Evolutionary conservation across 768 basidiomycete genomes (phyloP).

Genomic region (Leccinum barrowsii): DNA sequence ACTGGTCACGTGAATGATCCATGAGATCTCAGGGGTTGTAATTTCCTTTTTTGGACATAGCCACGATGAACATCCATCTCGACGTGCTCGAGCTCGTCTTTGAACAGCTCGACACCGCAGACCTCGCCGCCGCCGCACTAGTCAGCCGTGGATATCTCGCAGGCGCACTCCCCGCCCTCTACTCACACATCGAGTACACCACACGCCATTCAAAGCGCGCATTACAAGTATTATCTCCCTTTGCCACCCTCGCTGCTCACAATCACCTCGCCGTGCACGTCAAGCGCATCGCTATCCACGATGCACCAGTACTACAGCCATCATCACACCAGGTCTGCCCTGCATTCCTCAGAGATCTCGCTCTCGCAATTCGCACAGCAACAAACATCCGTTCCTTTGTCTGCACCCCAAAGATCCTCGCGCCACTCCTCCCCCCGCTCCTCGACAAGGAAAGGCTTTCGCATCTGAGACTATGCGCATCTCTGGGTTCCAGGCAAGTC

Average conservation of each 20-base stretch:
- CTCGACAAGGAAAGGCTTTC: slow-evolving; percentile 42
- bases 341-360: slow-evolving; percentile 51
- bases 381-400: slow-evolving; percentile 54
- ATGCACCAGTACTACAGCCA: slow-evolving; percentile 40
- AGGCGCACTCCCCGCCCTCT: slow-evolving; percentile 61
- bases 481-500: slow-evolving; percentile 51
- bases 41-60: not conserved
- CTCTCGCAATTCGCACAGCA: slow-evolving; percentile 45
- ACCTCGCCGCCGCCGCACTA: slow-evolving; percentile 58
- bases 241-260: slow-evolving; percentile 52
- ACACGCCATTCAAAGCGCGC: slow-evolving; percentile 54
- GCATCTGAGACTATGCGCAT: slow-evolving; percentile 47
- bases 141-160: slow-evolving; percentile 66
- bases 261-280: slow-evolving; percentile 55
- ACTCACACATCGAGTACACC: slow-evolving; percentile 54
- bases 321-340: slow-evolving; percentile 33
- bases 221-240: slow-evolving; percentile 51
- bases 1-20: slow-evolving; percentile 14
- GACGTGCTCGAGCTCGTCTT: slow-evolving; percentile 76
- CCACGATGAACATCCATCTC: slow-evolving; percentile 60
- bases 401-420: slow-evolving; percentile 46
- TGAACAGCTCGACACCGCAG: slow-evolving; percentile 43
- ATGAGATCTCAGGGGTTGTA: slow-evolving; percentile 6
- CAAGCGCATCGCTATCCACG: slow-evolving; percentile 53
- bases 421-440: slow-evolving; percentile 48